Evolutionary conservation across 1,139 yeast genomes (phyloP), one percentile per base, ranked within the genome.

Genomic region (Candida sp.): DNA sequence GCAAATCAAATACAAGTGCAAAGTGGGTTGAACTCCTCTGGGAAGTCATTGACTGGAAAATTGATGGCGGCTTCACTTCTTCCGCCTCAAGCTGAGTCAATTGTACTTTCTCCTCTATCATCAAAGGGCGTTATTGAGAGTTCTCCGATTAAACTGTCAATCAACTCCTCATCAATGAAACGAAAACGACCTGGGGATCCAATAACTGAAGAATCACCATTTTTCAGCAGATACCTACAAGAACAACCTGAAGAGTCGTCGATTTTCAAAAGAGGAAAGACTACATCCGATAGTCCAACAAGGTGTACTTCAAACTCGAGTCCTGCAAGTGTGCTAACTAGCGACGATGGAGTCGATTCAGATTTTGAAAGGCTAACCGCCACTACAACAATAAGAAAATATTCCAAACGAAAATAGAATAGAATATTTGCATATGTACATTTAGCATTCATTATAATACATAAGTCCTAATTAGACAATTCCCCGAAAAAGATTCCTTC

Each of bases 401-500:
- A 45, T 33, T 47, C 52, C 39, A 36, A 43, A 34, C 44, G 39
- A 35, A 42, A 25, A 30, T 38, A 23, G 11, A 12, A 30, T 38
- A 23, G 11, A 12, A n/a, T 34, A 23, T 25, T 12, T 22, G 32
- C 37, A 38, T 35, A 35, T 15, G 19, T 33, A 33, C 35, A 40
- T 29, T 47, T 38, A 39, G 47, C 42, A 43, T 46, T 41, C 37
- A 43, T 35, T 36, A 33, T 41, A 33, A 29, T 43, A 47, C 39
- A 44, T 27, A 30, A 38, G 43, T 56, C 45, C 11, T 49, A 56
- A 43, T 66, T 61, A 40, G 56, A 56, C 19, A 61, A 39, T 54
- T 84, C 93, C 4, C 95, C 96, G 57, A 87, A 83, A 60, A 88
- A 84, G n/a, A 89, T 76, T 8, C 95, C 95, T 49, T 80, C 71